A percentile compares a stretch with the other conserved stretches of the same genome.
phyloP scores from a whole-genome alignment of 352 stramenopile species.

The Phytophthora kernoviae region DNA sequence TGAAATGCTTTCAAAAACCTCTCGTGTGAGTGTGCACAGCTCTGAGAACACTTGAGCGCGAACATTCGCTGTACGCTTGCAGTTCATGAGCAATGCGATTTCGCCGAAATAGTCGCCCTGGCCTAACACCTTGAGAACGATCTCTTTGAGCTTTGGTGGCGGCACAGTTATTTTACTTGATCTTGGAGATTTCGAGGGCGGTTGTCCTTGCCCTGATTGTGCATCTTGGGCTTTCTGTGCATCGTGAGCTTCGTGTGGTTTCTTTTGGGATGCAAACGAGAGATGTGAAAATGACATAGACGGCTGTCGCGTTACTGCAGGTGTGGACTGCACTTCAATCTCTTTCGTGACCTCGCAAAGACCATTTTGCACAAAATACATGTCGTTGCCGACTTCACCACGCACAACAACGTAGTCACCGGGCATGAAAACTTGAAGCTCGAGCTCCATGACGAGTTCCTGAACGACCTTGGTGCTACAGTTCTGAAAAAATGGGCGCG shows the following conservation, averaged over 20 bases:
- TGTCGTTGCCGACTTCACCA: constrained; percentile 84
- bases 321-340: constrained; percentile 17
- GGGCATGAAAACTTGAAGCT: constrained; percentile 86
- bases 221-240: constrained; percentile 19
- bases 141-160: constrained; percentile 41
- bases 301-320: neutral
- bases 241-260: neutral
- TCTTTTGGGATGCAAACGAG: neutral
- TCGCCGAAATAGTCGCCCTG: constrained; percentile 86
- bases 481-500: constrained; percentile 80
- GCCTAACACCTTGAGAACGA: constrained; percentile 68
- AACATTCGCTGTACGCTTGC: constrained; percentile 82
- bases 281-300: neutral
- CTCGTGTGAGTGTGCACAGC: constrained; percentile 73
- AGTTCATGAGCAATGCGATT: constrained; percentile 85
- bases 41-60: constrained; percentile 74
- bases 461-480: constrained; percentile 85
- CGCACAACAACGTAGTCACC: constrained; percentile 85
- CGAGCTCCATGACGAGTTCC: constrained; percentile 83
- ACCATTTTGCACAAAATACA: constrained; percentile 89
- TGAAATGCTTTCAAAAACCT: constrained; percentile 81
- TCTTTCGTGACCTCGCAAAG: constrained; percentile 85
- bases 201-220: constrained; percentile 7
- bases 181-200: constrained; percentile 4
- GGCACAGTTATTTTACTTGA: constrained; percentile 16